Base-by-base conservation (phyloP, 331 rosid genomes). In the Quercus tomentella region DNA sequence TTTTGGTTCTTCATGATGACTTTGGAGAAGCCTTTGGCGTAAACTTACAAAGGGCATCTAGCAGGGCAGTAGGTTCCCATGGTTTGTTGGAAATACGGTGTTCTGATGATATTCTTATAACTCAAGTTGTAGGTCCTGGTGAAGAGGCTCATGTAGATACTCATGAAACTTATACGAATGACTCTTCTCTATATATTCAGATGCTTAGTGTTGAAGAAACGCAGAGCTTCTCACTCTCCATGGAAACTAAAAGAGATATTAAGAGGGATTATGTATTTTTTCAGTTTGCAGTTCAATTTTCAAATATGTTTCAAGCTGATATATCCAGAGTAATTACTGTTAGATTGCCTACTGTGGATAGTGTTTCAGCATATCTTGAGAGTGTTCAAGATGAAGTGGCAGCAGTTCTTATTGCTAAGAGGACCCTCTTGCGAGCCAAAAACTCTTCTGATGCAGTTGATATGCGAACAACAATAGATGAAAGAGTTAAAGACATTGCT, bases 11-110 rank as follows among this genome's bases (percentile, higher is more conserved):
- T 83, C 98, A 96, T 72, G 99, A 96, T 73, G 98, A 96, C 89
- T 96, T 96, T 78, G 99, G 99, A 51, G 99, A 96, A 89, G 99
- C 99, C 72, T 96, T 96, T 86, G 99, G 99, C 28, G 98, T 96
- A 81, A 96, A 96, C 88, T 89, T 96, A 86, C 99, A 93, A 83
- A 90, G 97, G 86, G 97, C 99, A 35, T 85, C 99, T 77, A 80
- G 93, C 79, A 90, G 99, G 85, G 92, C 98, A 70, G 93, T 98
- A 79, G 99, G 98, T 54, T 93, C 93, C 73, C 97, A 89, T 86
- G 99, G 98, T 81, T 85, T 93, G 86, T 87, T 96, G 77, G 99
- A 91, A 83, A 83, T 93, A 83, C 98, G 98, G 35, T 91, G 87
- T 43, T 93, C 99, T 45, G 97, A 90, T 82, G 96, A 93, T 81